Base-by-base conservation (phyloP, 331 rosid genomes). In the Saraca asoca region DNA sequence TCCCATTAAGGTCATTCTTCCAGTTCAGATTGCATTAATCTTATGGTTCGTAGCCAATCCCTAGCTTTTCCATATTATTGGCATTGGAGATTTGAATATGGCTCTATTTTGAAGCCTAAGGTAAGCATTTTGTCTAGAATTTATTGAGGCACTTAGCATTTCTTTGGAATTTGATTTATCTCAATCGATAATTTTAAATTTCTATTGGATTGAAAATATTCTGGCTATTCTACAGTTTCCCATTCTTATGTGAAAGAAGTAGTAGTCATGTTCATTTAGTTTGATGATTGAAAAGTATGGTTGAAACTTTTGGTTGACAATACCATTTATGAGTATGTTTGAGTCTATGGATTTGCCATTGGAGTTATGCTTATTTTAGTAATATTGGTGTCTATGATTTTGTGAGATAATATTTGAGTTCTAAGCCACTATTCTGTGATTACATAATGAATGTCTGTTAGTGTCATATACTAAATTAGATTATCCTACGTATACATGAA, bases 91-190 rank as follows among this genome's bases (percentile, higher is more conserved):
- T n/a, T n/a, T n/a, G n/a, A n/a, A 79, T 73, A 43, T 71, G 66
- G 34, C 5, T 44, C 85, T 58, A 84, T 86, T 87, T 90, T 90
- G 74, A 80, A 63, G 7, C 99, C 96, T 2, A 90, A 90, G 98
- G 98, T 90, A 12, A 60, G 34, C 20, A 12, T 2, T 6, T 71
- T 14, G n/a, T 46, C 2, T 50, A 17, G 17, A 58, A 35, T 59
- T 63, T 41, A 49, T n/a, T n/a, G n/a, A n/a, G n/a, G n/a, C n/a
- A n/a, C n/a, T n/a, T n/a, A n/a, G n/a, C n/a, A 63, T 42, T n/a
- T n/a, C n/a, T n/a, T n/a, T n/a, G n/a, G n/a, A n/a, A n/a, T n/a
- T n/a, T n/a, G n/a, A n/a, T n/a, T 64, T 12, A 5, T 54, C 4
- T 41, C 20, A 7, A 59, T 57, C n/a, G n/a, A 9, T 48, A 41